phyloP scores from a whole-genome alignment of 495 filamentous ascomycete species.

The Aspergillus saccharolyticus region DNA sequence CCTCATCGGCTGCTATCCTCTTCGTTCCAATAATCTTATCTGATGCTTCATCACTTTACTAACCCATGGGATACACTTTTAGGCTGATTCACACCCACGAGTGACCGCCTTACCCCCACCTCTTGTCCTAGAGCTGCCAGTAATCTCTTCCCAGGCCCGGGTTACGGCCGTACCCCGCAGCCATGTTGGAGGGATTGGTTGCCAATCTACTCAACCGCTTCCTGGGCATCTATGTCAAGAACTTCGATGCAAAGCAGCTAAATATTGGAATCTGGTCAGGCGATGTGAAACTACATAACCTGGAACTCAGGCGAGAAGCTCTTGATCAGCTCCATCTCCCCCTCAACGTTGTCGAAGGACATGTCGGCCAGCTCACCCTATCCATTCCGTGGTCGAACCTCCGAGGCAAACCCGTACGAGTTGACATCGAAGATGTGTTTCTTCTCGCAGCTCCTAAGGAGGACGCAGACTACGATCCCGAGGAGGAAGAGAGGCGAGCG shows the following conservation, averaged over 20 bases:
- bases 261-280: slow-evolving; percentile 98
- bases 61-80: not conserved
- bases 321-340: slow-evolving; percentile 94
- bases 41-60: not conserved
- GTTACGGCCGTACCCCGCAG: slow-evolving; percentile 36
- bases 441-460: slow-evolving; percentile 90
- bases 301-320: slow-evolving; percentile 88
- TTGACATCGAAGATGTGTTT: slow-evolving; percentile 95
- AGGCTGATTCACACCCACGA: slow-evolving; percentile 4
- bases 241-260: slow-evolving; percentile 93
- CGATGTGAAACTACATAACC: slow-evolving; percentile 86
- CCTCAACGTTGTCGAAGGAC: slow-evolving; percentile 92
- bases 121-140: not conserved
- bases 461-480: slow-evolving; percentile 86
- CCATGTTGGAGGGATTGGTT: slow-evolving; percentile 63
- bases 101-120: not conserved
- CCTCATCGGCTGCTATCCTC: slow-evolving; percentile 6
- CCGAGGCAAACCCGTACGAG: slow-evolving; percentile 84
- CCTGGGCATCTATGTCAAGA: slow-evolving; percentile 98
- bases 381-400: slow-evolving; percentile 96
- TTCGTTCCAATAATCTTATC: not conserved
- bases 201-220: slow-evolving; percentile 97
- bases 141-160: slow-evolving; percentile 28
- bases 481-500: slow-evolving; percentile 77
- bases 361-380: slow-evolving; percentile 83